Conservation (phyloP, 202 grass and related monocot genomes). For the Bolboschoenoplectus hybrid region DNA sequence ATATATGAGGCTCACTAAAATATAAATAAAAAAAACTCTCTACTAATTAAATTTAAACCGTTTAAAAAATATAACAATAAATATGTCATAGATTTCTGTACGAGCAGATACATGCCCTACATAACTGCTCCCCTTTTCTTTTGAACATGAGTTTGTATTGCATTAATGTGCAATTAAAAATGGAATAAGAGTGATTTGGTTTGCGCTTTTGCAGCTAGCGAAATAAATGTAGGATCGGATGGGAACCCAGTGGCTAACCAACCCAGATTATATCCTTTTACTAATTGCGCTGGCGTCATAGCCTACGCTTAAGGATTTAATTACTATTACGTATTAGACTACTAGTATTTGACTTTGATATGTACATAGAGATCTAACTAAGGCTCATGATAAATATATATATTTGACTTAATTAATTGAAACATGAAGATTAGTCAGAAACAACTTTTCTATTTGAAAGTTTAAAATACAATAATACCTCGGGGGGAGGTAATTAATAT, state of each 20-base stretch:
- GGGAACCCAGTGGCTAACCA: slow-evolving; percentile 1
- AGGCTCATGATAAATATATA: neutral
- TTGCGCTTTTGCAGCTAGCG: neutral
- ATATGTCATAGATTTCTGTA: too few species aligned
- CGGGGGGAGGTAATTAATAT: too few species aligned
- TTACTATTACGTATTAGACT: neutral
- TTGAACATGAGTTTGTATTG: neutral
- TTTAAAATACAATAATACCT: too few species aligned
- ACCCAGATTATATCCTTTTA: slow-evolving; percentile 11
- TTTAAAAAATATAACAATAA: too few species aligned
- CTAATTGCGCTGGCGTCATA: slow-evolving; percentile 12
- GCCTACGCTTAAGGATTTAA: neutral
- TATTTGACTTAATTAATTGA: too few species aligned
- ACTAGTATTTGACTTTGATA: too few species aligned
- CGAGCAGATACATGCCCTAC: too few species aligned
- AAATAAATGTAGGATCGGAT: slow-evolving; percentile 13
- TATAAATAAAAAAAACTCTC: too few species aligned
- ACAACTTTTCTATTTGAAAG: too few species aligned
- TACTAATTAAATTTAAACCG: too few species aligned
- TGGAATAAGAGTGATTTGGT: neutral
- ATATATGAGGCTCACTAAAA: too few species aligned
- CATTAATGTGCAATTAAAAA: neutral
- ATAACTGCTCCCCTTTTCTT: neutral
- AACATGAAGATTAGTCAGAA: too few species aligned
- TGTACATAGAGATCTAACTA: neutral